phyloP scores from a whole-genome alignment of 2,329 filamentous ascomycete genomes.

The Leptodontidium sp. region DNA sequence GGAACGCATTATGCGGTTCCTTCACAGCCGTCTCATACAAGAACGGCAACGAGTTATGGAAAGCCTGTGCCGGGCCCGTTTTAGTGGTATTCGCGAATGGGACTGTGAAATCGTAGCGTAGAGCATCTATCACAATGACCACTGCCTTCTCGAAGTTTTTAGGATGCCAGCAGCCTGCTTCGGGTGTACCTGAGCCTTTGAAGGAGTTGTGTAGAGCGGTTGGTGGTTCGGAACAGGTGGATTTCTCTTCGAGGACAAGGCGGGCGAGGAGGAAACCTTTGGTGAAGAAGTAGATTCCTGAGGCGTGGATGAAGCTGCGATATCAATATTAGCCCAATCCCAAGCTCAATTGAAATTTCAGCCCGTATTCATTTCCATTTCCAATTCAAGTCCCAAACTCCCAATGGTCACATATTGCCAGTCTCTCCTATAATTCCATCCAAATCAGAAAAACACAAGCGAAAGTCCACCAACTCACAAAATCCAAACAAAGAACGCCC shows the following conservation, averaged over 20 bases:
- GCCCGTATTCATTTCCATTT: not conserved
- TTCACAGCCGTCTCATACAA: constrained; percentile 82
- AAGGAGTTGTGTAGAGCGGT: constrained; percentile 54
- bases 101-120: constrained; percentile 96
- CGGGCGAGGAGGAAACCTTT: constrained; percentile 93
- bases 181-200: constrained; percentile 43
- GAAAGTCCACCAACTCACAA: constrained; percentile 40
- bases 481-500: constrained; percentile 45
- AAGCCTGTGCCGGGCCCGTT: constrained; percentile 59
- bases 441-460: not conserved
- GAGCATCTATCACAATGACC: constrained; percentile 88
- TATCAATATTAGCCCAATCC: constrained; percentile 31
- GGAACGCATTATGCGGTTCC: constrained; percentile 82
- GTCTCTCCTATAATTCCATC: no score
- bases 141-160: constrained; percentile 93
- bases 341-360: not conserved
- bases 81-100: constrained; percentile 66
- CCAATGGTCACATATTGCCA: no score
- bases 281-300: constrained; percentile 91
- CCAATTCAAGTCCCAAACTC: not conserved
- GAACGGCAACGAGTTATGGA: constrained; percentile 88
- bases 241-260: constrained; percentile 79
- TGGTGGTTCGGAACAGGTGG: constrained; percentile 73
- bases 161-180: constrained; percentile 94
- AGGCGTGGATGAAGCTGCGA: constrained; percentile 67